Evolutionary conservation across 768 basidiomycete species (phyloP), one percentile per base, ranked within the genome.

Genomic region (Amanita exitialis): DNA sequence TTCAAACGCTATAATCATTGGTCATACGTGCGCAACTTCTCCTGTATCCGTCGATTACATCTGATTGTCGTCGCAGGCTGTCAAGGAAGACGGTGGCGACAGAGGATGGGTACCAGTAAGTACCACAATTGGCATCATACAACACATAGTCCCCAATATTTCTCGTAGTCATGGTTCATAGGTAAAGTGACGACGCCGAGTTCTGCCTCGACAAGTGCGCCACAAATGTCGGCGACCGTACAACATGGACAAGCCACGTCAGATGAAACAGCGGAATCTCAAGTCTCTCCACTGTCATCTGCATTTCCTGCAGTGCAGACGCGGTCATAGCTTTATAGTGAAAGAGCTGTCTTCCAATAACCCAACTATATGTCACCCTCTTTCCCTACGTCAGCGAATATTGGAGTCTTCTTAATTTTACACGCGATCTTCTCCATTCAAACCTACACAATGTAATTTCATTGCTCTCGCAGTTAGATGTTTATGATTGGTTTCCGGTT

Each of bases 1-100:
- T 96, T 97, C 70, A 98, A 98, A 73, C 79, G 94, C 56, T 98
- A 98, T 64, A 96, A 95, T 54, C 93, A 97, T 67, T 97, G 94
- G 92, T 90, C 88, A 65, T 93, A 92, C 68, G 88, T 90, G 62
- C 50, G 77, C 52, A 44, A 55, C 42, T 35, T 16, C 39, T 20
- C 18, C 16, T n/a, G 36, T 21, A 27, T 56, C 27, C 25, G 49
- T 54, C 54, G 15, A 48, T 44, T 51, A 51, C n/a, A 56, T 51
- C 15, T 37, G 44, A 42, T 38, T 52, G 44, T 43, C 21, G 10
- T 15, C 32, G 16, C 58, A 91, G 89, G 90, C 90, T 56, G 91
- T 97, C 61, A 93, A 94, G 66, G 90, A 96, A 61, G 85, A 88
- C 12, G 83, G 83, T 18, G 95, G 95, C 39, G 88, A 92, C 66